These are phyloP conservation scores for Canavalia gladiata DNA, from an alignment of 306 rosid species.

Conservation along the genomic window DNA sequence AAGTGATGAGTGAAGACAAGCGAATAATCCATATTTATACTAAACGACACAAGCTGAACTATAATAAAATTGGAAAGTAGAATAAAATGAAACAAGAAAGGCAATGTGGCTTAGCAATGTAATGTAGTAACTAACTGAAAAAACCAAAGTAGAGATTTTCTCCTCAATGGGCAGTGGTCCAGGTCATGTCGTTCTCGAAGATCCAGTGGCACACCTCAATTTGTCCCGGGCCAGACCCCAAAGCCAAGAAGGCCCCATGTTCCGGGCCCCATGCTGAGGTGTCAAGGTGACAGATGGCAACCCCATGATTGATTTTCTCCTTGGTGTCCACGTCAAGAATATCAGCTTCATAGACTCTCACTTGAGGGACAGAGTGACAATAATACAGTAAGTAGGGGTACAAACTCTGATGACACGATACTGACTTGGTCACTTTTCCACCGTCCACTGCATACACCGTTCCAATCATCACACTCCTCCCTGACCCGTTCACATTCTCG, in stretches of 20 bases:
- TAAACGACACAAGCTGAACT: conserved; percentile 35
- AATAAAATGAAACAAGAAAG: not conserved
- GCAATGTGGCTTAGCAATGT: not conserved
- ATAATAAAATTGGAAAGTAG: conserved; percentile 24
- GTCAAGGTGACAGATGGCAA: conserved; percentile 86
- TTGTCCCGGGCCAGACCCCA: conserved; percentile 51
- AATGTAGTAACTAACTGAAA: not conserved
- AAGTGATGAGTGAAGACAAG: not conserved
- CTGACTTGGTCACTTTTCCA: conserved; percentile 73
- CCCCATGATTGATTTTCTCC: conserved; percentile 56
- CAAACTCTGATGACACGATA: conserved; percentile 89
- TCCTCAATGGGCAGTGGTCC: conserved; percentile 60
- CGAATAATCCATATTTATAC: not conserved
- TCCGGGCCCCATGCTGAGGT: conserved; percentile 79
- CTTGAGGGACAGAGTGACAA: conserved; percentile 87
- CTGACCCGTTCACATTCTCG: conserved; percentile 65
- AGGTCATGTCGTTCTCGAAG: conserved; percentile 77
- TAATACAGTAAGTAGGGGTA: conserved; percentile 88
- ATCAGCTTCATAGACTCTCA: conserved; percentile 79
- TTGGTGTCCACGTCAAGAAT: conserved; percentile 55
- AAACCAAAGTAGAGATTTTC: not conserved
- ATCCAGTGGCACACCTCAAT: conserved; percentile 57
- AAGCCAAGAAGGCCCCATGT: conserved; percentile 80
- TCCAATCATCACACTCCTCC: conserved; percentile 65
- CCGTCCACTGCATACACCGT: conserved; percentile 62